phyloP scores from a whole-genome alignment of 768 basidiomycete genomes.

The Pilatotrama ljubarskyi region DNA sequence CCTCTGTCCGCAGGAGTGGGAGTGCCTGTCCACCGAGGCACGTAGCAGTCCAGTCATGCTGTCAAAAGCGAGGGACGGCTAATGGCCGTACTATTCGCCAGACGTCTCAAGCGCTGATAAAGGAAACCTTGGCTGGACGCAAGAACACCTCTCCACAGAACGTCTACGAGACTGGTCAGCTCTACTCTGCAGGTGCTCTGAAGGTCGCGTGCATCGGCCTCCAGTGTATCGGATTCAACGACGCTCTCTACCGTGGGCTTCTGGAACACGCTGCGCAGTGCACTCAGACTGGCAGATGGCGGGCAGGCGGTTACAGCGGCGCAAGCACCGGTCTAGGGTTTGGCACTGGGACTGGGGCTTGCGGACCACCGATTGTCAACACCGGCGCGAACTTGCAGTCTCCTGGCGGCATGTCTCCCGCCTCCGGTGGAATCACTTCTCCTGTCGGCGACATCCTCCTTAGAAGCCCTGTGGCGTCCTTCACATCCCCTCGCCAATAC shows the following conservation, averaged over 20 bases:
- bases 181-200: conserved; percentile 72
- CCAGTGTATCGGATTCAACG: conserved; percentile 77
- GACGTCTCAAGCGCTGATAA: conserved; percentile 67
- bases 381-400: background rate
- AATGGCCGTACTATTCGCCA: conserved; percentile 28
- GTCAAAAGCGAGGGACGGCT: no score
- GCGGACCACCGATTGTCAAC: background rate
- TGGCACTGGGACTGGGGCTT: background rate
- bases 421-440: background rate
- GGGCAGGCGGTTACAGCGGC: conserved; percentile 12
- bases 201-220: conserved; percentile 72
- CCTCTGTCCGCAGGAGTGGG: conserved; percentile 69
- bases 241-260: conserved; percentile 60
- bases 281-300: conserved; percentile 33
- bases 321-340: background rate
- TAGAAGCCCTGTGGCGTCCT: background rate
- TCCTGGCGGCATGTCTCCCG: background rate
- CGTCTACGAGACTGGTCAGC: conserved; percentile 69
- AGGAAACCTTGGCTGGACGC: conserved; percentile 67
- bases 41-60: no score
- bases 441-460: background rate
- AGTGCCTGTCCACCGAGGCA: conserved; percentile 64
- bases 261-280: conserved; percentile 63
- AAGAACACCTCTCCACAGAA: conserved; percentile 81
- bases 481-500: background rate